Base-by-base conservation (phyloP, 768 basidiomycete genomes). In the button mushroom (Agaricus bisporus) region DNA sequence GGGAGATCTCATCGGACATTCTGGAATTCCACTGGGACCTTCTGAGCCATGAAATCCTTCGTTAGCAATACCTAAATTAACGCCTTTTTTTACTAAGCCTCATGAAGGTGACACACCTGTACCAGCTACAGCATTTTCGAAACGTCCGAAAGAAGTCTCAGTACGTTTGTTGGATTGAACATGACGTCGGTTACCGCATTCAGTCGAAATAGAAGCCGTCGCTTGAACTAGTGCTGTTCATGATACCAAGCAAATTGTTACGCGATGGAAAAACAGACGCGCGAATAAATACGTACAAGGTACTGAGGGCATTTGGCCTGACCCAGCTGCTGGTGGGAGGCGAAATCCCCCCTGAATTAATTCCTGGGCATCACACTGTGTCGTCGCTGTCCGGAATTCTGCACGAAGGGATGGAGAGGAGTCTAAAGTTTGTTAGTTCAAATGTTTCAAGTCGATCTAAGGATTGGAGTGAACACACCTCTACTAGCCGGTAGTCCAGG, bases 41-140 rank as follows among this genome's bases (percentile, higher is more conserved):
- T 48, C 53, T 54, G 53, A 32, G 28, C n/a, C n/a, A 22, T 37
- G 53, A 54, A 48, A 54, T 17, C 8, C 29, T 48, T 54, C 38
- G 47, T 54, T 43, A 54, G 46, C 20, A 7, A 39, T 39, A 39
- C 37, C 17, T 22, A 15, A 54, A 48, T 46, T 5, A 25, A 17
- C 17, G 20, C 51, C n/a, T n/a, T 50, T 41, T 38, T 41, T 22
- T n/a, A 28, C 14, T 54, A 28, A 47, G 38, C 6, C 10, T 36
- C 35, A 11, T 22, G 20, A 25, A n/a, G 29, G 36, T 20, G 41
- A 38, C 12, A 18, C 41, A 48, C 46, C 41, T 42, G 46, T 42
- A 20, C 41, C 41, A 47, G 20, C 32, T 10, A 12, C 37, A 38
- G 37, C 22, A 41, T 47, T 54, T 48, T 47, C 48, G 22, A 54